phyloP scores from a whole-genome alignment of 2,329 filamentous ascomycete genomes.

The Pseudogymnoascus sp. region DNA sequence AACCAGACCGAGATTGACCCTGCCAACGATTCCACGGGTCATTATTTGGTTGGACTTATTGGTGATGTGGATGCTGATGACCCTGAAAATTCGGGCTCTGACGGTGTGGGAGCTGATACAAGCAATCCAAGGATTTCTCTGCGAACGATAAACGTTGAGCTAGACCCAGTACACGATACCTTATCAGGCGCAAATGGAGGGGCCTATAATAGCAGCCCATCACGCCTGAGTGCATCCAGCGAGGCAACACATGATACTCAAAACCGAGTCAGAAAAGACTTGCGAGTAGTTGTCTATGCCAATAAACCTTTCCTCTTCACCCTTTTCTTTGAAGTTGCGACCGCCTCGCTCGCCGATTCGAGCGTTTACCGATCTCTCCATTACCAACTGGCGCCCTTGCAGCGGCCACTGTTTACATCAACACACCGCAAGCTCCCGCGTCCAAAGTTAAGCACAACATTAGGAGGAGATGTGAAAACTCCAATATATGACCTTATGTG shows the following conservation, averaged over 20 bases:
- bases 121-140: slow-evolving; percentile 51
- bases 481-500: slow-evolving; percentile 57
- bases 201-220: slow-evolving; percentile 16
- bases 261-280: slow-evolving; percentile 47
- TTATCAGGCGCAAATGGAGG: slow-evolving; percentile 39
- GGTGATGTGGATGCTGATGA: slow-evolving; percentile 51
- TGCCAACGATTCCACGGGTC: slow-evolving; percentile 31
- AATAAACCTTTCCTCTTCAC: slow-evolving; percentile 71
- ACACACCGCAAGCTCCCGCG: slow-evolving; percentile 50
- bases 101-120: slow-evolving; percentile 3
- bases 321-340: slow-evolving; percentile 60
- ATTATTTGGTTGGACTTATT: slow-evolving; percentile 62
- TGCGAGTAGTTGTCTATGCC: slow-evolving; percentile 66
- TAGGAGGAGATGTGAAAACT: slow-evolving; percentile 21
- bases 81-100: slow-evolving; percentile 9
- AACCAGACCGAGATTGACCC: background rate
- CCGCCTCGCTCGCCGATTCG: slow-evolving; percentile 50
- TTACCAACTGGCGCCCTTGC: slow-evolving; percentile 51
- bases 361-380: slow-evolving; percentile 53
- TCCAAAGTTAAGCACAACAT: slow-evolving; percentile 29
- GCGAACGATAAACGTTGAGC: slow-evolving; percentile 60
- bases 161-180: slow-evolving; percentile 38
- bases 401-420: slow-evolving; percentile 48
- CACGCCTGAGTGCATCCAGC: slow-evolving; percentile 20
- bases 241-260: slow-evolving; percentile 36